Conservation (phyloP, 208 protist genomes). For the Porcisia deanei region DNA sequence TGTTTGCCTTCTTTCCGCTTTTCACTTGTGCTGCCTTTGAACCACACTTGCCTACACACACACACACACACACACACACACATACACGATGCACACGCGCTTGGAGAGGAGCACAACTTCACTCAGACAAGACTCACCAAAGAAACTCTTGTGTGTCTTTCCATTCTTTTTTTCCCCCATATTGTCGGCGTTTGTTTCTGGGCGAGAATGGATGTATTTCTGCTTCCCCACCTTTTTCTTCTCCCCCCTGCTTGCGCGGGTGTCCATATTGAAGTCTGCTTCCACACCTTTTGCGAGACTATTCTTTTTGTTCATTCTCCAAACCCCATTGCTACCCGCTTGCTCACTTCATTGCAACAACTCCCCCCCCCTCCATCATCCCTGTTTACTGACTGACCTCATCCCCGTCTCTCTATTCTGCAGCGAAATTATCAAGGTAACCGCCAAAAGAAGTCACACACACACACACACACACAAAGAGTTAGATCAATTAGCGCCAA, state of each 20-base stretch:
- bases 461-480: no score
- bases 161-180: neutral
- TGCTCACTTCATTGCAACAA: conserved; percentile 7
- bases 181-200: neutral
- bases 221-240: neutral
- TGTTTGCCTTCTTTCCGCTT: neutral
- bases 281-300: neutral
- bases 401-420: neutral
- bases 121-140: neutral
- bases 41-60: neutral
- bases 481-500: no score
- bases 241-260: neutral
- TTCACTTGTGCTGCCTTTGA: neutral
- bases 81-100: neutral
- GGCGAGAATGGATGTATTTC: neutral
- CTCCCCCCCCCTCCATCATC: neutral
- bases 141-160: neutral
- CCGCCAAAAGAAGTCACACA: no score
- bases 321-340: neutral
- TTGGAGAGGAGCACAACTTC: no score
- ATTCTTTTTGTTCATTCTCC: conserved; percentile 1
- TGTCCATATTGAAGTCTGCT: neutral
- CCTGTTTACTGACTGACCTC: neutral
- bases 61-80: neutral
- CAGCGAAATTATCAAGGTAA: no score